Base-by-base conservation (phyloP, 345 rosid genomes). In the Eucalyptus cloeziana region DNA sequence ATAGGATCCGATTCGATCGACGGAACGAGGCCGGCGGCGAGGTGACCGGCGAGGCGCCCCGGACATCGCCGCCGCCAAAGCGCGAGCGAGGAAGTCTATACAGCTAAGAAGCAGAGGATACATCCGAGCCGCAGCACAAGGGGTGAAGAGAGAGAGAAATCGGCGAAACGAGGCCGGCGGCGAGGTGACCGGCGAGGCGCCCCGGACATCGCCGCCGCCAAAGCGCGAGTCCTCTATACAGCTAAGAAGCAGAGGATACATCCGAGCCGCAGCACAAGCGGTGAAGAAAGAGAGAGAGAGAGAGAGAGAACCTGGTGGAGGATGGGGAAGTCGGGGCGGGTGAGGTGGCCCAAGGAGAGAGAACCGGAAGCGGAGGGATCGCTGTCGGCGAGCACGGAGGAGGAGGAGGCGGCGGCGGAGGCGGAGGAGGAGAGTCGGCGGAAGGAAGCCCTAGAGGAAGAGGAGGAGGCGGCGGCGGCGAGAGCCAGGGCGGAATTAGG, bases 311-410 rank as follows among this genome's bases (percentile, higher is more conserved):
- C 98, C 97, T 95, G 98, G 89, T 95, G 97, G 50, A 97, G 97
- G 90, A 97, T 95, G 54, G 95, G 94, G 90, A 97, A 96, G 92
- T 97, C 99, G 43, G 96, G 96, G 9, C 97, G 95, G 91, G 94
- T 93, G 64, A 91, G 86, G 90, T 96, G 98, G 88, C 99, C 99
- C 49, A 97, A 96, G 33, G 99, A 96, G 88, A 92, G 88, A 87
- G 95, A 86, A 47, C 88, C 93, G 60, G 93, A 76, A 60, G 92
- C 91, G 15, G 89, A 67, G 76, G 87, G 90, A 81, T 89, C 91
- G 56, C 87, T 89, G 86, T 93, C 91, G 81, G 88, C 69, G 91
- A 88, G 62, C 90, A 92, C 44, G 92, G 90, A 88, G 24, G 91
- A 87, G 67, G 89, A 89, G 62, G 93, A 92, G 14, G 58, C 4